A percentile compares a stretch with the other conserved stretches of the same genome.
Conservation (phyloP, 306 rosid species). For the Myrica gale region DNA sequence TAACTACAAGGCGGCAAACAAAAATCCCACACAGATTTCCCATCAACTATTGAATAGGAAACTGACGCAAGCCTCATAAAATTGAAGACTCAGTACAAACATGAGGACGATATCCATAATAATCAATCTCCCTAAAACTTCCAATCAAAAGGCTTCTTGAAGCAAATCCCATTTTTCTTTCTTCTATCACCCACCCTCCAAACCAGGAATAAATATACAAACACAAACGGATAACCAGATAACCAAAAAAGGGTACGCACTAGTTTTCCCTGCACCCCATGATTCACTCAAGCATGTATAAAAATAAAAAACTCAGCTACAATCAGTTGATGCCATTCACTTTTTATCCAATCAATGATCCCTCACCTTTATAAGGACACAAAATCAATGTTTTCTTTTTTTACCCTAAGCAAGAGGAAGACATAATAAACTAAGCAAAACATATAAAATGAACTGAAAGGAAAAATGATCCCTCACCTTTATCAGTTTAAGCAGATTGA, state of each 20-base stretch:
- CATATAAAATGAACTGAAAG: neutral
- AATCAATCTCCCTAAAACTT: neutral
- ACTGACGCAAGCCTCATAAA: neutral
- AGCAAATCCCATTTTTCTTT: no score
- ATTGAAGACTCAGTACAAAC: neutral
- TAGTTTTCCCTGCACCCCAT: neutral
- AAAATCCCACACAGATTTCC: constrained; percentile 6
- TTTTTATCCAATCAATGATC: neutral
- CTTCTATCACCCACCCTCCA: no score
- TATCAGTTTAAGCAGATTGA: constrained; percentile 93
- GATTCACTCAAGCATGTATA: neutral
- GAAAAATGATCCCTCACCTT: constrained; percentile 47
- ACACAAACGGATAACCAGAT: no score
- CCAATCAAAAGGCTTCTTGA: neutral
- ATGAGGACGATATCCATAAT: constrained; percentile 8
- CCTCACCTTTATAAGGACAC: no score
- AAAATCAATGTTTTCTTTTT: no score
- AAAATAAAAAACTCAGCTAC: neutral
- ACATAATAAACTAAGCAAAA: no score
- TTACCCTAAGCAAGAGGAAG: no score
- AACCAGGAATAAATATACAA: no score
- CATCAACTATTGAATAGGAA: neutral
- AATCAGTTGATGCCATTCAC: neutral
- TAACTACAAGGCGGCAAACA: neutral
- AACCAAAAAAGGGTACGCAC: no score